Evolutionary conservation across 31 red algal genomes (phyloP).

Genomic region (Odonthalia washingtoniensis): DNA sequence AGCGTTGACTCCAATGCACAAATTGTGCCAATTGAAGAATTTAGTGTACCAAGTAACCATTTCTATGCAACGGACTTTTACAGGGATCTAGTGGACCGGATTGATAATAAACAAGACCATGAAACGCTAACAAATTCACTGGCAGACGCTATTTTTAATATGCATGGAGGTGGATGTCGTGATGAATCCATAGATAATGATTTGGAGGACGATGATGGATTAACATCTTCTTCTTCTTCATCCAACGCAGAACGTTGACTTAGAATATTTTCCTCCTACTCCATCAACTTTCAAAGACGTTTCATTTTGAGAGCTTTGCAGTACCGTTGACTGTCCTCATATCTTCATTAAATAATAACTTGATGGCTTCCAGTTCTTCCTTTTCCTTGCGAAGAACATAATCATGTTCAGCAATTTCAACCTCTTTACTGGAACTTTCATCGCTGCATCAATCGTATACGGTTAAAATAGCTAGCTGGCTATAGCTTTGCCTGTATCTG

Average conservation of each 20-base stretch:
- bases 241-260: neutral
- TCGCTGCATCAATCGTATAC: constrained; percentile 4
- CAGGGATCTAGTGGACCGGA: neutral
- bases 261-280: neutral
- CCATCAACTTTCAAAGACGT: constrained; percentile 10
- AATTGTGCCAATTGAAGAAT: neutral
- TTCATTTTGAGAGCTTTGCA: constrained; percentile 8
- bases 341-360: neutral
- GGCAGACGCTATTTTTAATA: neutral
- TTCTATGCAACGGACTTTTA: neutral
- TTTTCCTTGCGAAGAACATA: neutral
- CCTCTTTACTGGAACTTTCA: neutral
- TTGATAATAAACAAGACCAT: constrained; percentile 10
- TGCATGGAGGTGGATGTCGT: neutral
- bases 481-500: neutral
- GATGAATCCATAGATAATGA: neutral
- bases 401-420: constrained; percentile 1
- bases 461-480: too few species aligned
- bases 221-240: neutral
- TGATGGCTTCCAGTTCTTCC: constrained; percentile 20
- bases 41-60: neutral
- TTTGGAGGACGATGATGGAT: neutral
- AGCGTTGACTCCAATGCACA: constrained; percentile 31
- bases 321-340: constrained; percentile 26
- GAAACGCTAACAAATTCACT: constrained; percentile 14